These are phyloP conservation scores for Stachybotrys chartarum DNA, from an alignment of 2,329 filamentous ascomycete genomes.

Conservation along the genomic window DNA sequence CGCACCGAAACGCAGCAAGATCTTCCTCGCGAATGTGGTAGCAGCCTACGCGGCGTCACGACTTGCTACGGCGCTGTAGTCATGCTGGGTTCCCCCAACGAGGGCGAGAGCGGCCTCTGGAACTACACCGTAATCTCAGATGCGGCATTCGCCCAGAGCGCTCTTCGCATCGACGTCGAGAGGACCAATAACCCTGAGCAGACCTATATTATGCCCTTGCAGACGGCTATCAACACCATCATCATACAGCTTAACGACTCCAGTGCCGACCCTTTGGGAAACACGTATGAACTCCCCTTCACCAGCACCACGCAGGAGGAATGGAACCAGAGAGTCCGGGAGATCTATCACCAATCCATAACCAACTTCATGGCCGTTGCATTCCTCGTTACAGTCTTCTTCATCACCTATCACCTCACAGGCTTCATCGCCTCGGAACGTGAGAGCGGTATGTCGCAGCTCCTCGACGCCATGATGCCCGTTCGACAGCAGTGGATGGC, in stretches of 20 bases:
- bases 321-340: constrained; percentile 57
- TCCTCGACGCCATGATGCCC: constrained; percentile 89
- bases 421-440: constrained; percentile 81
- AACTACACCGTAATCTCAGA: constrained; percentile 82
- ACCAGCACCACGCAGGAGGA: constrained; percentile 65
- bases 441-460: constrained; percentile 78
- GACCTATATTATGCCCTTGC: constrained; percentile 71
- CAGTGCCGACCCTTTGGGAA: constrained; percentile 27
- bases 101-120: constrained; percentile 63
- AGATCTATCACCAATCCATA: constrained; percentile 62
- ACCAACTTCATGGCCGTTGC: constrained; percentile 71
- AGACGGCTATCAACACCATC: constrained; percentile 67
- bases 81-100: constrained; percentile 67
- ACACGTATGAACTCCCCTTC: constrained; percentile 61
- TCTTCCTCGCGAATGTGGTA: constrained; percentile 56
- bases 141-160: constrained; percentile 51
- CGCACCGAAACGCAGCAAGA: constrained; percentile 48
- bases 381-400: constrained; percentile 73
- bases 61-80: constrained; percentile 67
- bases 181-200: constrained; percentile 65
- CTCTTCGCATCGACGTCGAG: constrained; percentile 55
- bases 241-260: constrained; percentile 52
- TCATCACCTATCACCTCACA: constrained; percentile 79
- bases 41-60: constrained; percentile 58
- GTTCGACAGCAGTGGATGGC: constrained; percentile 67